Percentiles rank a stretch among this genome's conserved stretches.
These are phyloP conservation scores for Forsythia viridissima DNA, from an alignment of 257 asterid species.

Conservation along the genomic window DNA sequence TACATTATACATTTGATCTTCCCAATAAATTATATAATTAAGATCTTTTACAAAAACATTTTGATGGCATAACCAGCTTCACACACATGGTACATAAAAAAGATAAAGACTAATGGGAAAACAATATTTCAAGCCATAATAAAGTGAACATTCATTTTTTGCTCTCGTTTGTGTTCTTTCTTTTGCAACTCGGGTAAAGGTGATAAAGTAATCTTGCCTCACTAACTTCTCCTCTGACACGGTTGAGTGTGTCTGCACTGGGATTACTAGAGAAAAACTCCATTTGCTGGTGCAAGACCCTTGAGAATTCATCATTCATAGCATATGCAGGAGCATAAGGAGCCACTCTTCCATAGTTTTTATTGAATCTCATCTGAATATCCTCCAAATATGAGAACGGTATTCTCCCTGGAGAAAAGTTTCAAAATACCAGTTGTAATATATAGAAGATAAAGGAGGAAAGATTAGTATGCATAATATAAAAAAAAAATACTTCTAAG, in stretches of 20 bases:
- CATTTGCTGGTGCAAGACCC: constrained; percentile 99
- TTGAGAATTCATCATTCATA: constrained; percentile 97
- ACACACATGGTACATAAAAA: constrained; percentile 7
- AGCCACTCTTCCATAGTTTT: constrained; percentile 87
- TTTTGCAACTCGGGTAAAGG: constrained; percentile 6
- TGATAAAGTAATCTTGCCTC: constrained; percentile 59
- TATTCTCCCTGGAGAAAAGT: constrained; percentile 69
- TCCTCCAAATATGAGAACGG: constrained; percentile 96
- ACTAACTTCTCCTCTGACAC: constrained; percentile 89
- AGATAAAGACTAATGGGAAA: not conserved
- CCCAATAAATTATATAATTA: not conserved
- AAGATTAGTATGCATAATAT: too few relatives aligned
- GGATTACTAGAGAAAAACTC: constrained; percentile 97
- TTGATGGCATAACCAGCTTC: constrained; percentile 14
- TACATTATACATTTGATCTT: not conserved
- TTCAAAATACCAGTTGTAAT: constrained; percentile 1
- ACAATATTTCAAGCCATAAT: not conserved
- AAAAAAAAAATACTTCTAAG: too few relatives aligned
- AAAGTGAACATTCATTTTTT: not conserved
- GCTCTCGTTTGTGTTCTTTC: constrained; percentile 1
- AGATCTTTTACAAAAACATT: not conserved
- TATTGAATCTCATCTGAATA: constrained; percentile 95
- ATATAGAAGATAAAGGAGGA: not conserved
- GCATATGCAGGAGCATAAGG: constrained; percentile 91
- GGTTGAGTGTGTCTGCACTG: constrained; percentile 86